Evolutionary conservation across 1,284 basidiomycete genomes (phyloP).

Genomic region (Termitomyces sp.): DNA sequence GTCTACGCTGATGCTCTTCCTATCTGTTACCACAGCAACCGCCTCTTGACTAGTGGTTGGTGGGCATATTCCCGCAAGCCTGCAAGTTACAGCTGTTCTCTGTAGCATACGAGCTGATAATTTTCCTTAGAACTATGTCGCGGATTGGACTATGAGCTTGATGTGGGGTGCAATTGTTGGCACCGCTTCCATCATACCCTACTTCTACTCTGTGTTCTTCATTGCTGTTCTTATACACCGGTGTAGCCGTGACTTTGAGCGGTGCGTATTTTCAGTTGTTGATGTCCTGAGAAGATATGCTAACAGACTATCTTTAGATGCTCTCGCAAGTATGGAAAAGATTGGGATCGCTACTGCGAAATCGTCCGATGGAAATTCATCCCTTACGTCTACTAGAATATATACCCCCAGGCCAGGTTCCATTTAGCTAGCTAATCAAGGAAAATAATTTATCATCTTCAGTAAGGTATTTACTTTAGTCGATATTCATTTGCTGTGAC

Average conservation of each 20-base stretch:
- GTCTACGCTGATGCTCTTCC: slow-evolving; percentile 5
- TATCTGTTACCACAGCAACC: slow-evolving; percentile 48
- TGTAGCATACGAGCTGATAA: background rate
- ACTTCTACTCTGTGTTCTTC: slow-evolving; percentile 95
- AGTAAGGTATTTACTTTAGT: background rate
- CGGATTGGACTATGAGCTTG: slow-evolving; percentile 85
- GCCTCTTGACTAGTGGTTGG: slow-evolving; percentile 82
- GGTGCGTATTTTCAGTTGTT: slow-evolving; percentile 38
- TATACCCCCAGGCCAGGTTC: background rate
- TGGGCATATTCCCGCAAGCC: slow-evolving; percentile 91
- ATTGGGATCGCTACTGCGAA: slow-evolving; percentile 87
- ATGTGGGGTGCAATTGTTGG: slow-evolving; percentile 91
- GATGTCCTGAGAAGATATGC: background rate
- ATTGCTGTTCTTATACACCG: slow-evolving; percentile 85
- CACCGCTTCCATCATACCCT: slow-evolving; percentile 81
- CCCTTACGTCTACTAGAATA: slow-evolving; percentile 43
- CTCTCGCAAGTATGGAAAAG: slow-evolving; percentile 90
- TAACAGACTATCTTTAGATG: slow-evolving; percentile 45
- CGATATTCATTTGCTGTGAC: background rate
- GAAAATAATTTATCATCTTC: background rate
- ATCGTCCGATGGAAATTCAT: slow-evolving; percentile 90
- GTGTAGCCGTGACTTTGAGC: slow-evolving; percentile 87
- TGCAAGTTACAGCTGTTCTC: slow-evolving; percentile 35
- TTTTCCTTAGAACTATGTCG: slow-evolving; percentile 68
- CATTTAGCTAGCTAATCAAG: background rate